phyloP scores from a whole-genome alignment of 176 grass and related monocot species.

The Stipa capillata region DNA sequence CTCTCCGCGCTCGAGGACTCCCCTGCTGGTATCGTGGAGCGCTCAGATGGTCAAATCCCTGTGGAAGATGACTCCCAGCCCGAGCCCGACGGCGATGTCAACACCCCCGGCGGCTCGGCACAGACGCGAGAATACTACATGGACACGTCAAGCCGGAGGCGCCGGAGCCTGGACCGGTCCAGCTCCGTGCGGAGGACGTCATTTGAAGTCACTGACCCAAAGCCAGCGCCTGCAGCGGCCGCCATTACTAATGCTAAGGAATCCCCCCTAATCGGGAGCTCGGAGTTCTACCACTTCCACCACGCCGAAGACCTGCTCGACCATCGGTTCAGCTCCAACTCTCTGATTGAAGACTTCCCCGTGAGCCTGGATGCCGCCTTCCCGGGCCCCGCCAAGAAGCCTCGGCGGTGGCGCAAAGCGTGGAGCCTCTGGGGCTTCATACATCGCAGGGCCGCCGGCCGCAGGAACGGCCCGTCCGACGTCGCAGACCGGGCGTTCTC shows the following conservation, averaged over 20 bases:
- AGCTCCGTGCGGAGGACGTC: constrained; percentile 53
- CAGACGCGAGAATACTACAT: constrained; percentile 89
- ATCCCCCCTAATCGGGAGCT: constrained; percentile 40
- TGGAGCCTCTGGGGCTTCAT: constrained; percentile 89
- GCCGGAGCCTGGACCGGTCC: constrained; percentile 71
- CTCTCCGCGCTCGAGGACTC: constrained; percentile 82
- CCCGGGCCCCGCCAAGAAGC: constrained; percentile 55
- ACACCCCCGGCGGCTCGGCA: constrained; percentile 45
- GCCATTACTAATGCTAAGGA: constrained; percentile 7
- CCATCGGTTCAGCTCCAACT: constrained; percentile 51
- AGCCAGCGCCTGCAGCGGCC: not conserved
- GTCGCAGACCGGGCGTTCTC: constrained; percentile 49
- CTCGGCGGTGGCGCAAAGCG: constrained; percentile 54
- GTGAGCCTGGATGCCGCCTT: constrained; percentile 60
- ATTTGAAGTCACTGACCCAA: constrained; percentile 26
- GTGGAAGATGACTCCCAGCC: constrained; percentile 60
- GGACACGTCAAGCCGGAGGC: constrained; percentile 49
- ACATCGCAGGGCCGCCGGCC: constrained; percentile 48
- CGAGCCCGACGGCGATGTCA: constrained; percentile 15
- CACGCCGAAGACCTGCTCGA: constrained; percentile 54
- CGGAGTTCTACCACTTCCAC: constrained; percentile 93
- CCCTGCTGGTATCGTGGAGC: constrained; percentile 42
- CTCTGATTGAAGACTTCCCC: constrained; percentile 60
- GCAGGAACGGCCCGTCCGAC: constrained; percentile 18
- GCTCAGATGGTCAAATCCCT: constrained; percentile 81